Evolutionary conservation across 2,329 filamentous ascomycete genomes (phyloP), one percentile per base, ranked within the genome.

Genomic region (Ceratocystis lukuohia): DNA sequence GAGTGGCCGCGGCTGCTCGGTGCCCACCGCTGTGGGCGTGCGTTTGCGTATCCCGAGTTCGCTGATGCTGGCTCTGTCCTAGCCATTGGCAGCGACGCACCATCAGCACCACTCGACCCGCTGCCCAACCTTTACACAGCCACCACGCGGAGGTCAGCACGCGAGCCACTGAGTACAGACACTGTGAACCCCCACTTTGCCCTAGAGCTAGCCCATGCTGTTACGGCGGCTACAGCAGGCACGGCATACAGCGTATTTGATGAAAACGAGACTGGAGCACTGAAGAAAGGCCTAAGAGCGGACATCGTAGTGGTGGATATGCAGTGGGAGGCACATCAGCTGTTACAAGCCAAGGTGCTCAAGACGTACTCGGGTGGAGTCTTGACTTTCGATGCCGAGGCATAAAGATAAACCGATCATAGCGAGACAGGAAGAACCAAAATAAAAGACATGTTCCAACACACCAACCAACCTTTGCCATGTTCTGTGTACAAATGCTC

Each of bases 41-140:
- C 83, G 0, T 88, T 87, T 70, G 82, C 85, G 0, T 87, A 88
- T 72, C 78, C 79, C 53, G 84, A 87, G 61, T 85, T 87, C 45
- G 77, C 77, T 1, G 80, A 82, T 56, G 75, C 76, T 0, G 82
- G 82, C 1, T 82, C 83, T 0, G 71, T 75, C 1, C 72, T 87
- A 0, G 83, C 84, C 0, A 76, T 87, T 10, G 84, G 84, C 0
- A 81, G 79, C 1, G 84, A 87, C 69, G 78, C 82, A 0, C 84
- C 84, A 0, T 86, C 84, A 0, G 83, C 84, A 1, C 81, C 82
- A 1, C 79, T 82, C 69, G 71, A 76, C 1, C 78, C 82, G 6
- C 74, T 85, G 56, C 77, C 76, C 2, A 86, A 86, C 67, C 69
- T 85, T 5, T 85, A 85, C 71, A 78, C 84, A 2, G 84, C 82